A percentile compares a stretch with the other conserved stretches of the same genome.
Conservation (phyloP, 1,284 basidiomycete species). For the Chondrostereum purpureum region DNA sequence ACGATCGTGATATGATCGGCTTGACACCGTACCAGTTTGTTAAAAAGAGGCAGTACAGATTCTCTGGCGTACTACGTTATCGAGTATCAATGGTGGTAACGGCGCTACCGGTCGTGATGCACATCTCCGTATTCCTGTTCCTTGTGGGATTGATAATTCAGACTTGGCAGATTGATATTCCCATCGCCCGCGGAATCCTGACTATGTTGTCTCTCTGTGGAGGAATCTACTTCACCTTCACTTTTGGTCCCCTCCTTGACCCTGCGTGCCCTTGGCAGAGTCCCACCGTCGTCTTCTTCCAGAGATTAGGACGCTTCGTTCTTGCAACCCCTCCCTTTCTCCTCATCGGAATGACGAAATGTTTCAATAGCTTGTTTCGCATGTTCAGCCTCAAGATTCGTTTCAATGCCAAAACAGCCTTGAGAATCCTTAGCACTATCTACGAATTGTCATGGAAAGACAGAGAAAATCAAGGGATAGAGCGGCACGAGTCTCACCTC, state of each 20-base stretch:
- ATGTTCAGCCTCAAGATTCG: neutral
- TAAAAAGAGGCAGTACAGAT: conserved; percentile 7
- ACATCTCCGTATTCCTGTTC: conserved; percentile 11
- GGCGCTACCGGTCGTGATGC: conserved; percentile 10
- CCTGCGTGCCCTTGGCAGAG: neutral
- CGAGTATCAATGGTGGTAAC: conserved; percentile 11
- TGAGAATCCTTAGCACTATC: neutral
- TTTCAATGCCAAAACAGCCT: neutral
- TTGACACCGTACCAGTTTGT: conserved; percentile 6
- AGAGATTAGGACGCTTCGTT: neutral
- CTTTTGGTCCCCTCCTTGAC: neutral
- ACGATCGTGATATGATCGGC: conserved; percentile 4
- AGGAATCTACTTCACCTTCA: neutral
- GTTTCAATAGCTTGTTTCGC: neutral
- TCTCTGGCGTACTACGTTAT: conserved; percentile 11
- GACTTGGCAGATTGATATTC: conserved; percentile 9
- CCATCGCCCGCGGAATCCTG: neutral
- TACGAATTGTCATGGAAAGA: neutral
- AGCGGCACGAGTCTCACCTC: neutral
- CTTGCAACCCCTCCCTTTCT: neutral
- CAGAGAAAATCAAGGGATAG: neutral
- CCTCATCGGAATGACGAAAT: neutral
- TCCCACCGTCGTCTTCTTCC: neutral
- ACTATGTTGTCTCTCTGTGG: neutral
- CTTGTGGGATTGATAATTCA: conserved; percentile 10